Base-by-base conservation (phyloP, 164 flowering plant genomes). In the Chimonanthus praecox region DNA sequence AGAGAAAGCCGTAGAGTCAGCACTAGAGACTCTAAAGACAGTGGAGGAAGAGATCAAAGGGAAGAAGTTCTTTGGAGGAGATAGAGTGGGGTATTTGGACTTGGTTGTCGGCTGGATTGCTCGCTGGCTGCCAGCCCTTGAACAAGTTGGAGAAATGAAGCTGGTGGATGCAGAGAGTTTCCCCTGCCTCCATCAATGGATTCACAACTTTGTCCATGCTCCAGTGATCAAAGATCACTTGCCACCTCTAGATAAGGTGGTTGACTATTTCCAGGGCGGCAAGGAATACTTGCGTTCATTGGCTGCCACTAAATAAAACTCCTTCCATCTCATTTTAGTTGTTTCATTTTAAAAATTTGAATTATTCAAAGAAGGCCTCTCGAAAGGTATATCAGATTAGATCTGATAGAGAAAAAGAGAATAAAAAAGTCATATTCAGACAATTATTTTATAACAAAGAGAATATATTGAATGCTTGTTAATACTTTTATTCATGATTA, bases 171-270 rank as follows among this genome's bases (percentile, higher is more conserved):
- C 60, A 62, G 48, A 72, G 15, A 60, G 6, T 7, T 46, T 60
- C 43, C 74, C 74, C 15, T 47, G 21, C 11, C 67, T 72, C 67
- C 43, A 72, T 61, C 51, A 67, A 44, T 72, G 74, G 74, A 46
- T 47, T 15, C 10, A 47, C 9, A 49, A 47, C 16, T 72, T 44
- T 33, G 66, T 72, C 44, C 20, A 61, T 47, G 21, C 16, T 47
- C 67, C 68, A 61, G 48, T 16, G 43, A 61, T 72, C 33, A 72
- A 61, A 45, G 68, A 72, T 46, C 61, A 8, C 66, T 50, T 71
- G 0, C 74, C 74, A n/a, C 68, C 74, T 64, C 67, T 20, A 43
- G 67, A 64, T 11, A 16, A 4, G 10, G 58, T 54, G 58, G 58
- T 54, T 4, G 58, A 54, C 15, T 54, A 54, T 54, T 54, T 54